These are phyloP conservation scores for Orbilia ellipsospora DNA, from an alignment of 2,329 filamentous ascomycete species.

Conservation along the genomic window DNA sequence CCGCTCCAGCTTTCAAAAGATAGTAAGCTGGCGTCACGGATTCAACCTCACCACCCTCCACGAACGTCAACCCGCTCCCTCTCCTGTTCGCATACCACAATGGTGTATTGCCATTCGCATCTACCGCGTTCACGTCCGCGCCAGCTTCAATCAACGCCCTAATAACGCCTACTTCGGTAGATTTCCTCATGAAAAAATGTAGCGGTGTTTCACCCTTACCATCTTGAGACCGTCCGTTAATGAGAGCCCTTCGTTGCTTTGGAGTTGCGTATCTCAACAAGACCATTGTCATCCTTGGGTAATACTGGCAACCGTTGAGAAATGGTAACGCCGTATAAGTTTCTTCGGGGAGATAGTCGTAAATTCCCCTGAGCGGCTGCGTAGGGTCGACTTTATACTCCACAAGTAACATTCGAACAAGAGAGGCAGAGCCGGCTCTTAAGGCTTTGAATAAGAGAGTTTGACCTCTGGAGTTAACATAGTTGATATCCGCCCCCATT, in stretches of 20 bases:
- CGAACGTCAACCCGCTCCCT: constrained; percentile 12
- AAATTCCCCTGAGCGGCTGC: background rate
- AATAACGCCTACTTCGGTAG: background rate
- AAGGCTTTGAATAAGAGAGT: constrained; percentile 8
- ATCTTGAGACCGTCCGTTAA: constrained; percentile 13
- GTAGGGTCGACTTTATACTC: constrained; percentile 28
- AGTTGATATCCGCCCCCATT: constrained; percentile 32
- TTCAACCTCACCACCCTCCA: constrained; percentile 13
- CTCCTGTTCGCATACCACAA: constrained; percentile 40
- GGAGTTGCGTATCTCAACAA: constrained; percentile 18
- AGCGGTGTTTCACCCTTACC: constrained; percentile 27
- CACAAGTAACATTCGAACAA: constrained; percentile 5
- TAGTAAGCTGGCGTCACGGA: constrained; percentile 36
- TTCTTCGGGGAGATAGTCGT: background rate
- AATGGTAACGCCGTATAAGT: constrained; percentile 6
- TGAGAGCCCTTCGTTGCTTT: constrained; percentile 2
- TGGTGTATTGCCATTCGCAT: constrained; percentile 29
- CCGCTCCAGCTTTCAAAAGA: constrained; percentile 45
- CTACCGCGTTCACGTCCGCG: constrained; percentile 40
- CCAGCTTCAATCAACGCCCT: constrained; percentile 35
- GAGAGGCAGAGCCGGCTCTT: background rate
- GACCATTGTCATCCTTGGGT: background rate
- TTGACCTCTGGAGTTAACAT: constrained; percentile 5
- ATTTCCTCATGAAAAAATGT: constrained; percentile 21
- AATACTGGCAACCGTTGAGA: constrained; percentile 8